Percentiles rank a stretch among this genome's conserved stretches.
phyloP scores from a whole-genome alignment of 495 filamentous ascomycete species.

The Aspergillus bertholletiae region DNA sequence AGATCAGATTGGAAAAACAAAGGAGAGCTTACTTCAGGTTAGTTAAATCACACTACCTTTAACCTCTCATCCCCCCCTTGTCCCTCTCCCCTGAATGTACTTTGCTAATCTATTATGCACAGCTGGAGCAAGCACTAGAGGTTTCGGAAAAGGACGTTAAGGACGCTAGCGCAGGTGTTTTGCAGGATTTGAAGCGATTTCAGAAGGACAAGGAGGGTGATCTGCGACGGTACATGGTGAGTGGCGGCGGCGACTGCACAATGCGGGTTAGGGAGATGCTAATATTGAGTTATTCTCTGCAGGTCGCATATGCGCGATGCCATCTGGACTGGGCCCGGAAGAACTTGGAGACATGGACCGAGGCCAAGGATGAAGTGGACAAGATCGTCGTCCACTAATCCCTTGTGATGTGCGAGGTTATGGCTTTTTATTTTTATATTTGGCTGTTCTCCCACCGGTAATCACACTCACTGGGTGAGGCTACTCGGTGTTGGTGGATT shows the following conservation, averaged over 20 bases:
- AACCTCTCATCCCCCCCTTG: neutral
- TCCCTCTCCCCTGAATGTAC: no score
- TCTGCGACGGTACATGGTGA: constrained; percentile 90
- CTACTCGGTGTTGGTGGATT: constrained; percentile 15
- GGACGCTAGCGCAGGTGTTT: constrained; percentile 79
- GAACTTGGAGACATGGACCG: constrained; percentile 93
- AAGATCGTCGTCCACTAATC: constrained; percentile 68
- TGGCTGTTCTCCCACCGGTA: neutral
- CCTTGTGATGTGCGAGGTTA: neutral
- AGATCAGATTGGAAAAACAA: constrained; percentile 92
- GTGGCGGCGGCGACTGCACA: no score
- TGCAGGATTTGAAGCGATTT: constrained; percentile 88
- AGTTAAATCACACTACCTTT: constrained; percentile 10
- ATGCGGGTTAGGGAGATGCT: neutral
- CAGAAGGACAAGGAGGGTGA: constrained; percentile 93
- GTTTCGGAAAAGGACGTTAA: constrained; percentile 87
- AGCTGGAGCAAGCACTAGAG: constrained; percentile 85
- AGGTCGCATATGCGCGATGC: constrained; percentile 90
- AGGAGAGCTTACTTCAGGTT: constrained; percentile 65
- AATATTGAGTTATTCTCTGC: constrained; percentile 12
- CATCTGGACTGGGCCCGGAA: constrained; percentile 99
- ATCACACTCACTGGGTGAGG: neutral
- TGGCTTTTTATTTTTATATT: constrained; percentile 1
- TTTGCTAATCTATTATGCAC: constrained; percentile 14
- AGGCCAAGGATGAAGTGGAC: constrained; percentile 86